Evolutionary conservation across 2,329 filamentous ascomycete genomes (phyloP).

Genomic region (Paramyrothecium sp.): DNA sequence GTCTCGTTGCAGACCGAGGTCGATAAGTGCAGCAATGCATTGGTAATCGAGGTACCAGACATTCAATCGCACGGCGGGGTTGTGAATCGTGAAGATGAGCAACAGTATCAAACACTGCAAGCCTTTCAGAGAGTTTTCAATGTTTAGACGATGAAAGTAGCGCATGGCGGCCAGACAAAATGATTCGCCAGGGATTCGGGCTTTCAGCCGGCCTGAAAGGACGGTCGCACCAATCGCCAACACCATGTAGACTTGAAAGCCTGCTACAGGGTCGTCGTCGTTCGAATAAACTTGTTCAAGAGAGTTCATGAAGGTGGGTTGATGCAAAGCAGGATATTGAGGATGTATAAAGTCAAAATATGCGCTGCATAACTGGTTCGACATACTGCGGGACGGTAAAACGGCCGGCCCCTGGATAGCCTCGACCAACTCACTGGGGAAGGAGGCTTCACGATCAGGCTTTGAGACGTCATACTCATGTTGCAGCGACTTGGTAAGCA

Average conservation of each 20-base stretch:
- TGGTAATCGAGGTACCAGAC: conserved; percentile 57
- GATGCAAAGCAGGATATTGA: conserved; percentile 49
- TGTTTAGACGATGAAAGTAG: conserved; percentile 42
- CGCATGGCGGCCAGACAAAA: conserved; percentile 48
- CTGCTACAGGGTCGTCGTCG: conserved; percentile 24
- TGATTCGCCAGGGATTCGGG: conserved; percentile 44
- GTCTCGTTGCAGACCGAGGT: conserved; percentile 50
- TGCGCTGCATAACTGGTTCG: conserved; percentile 37
- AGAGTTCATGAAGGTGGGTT: conserved; percentile 38
- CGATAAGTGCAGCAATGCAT: conserved; percentile 48
- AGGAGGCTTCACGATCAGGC: conserved; percentile 6
- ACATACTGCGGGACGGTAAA: conserved; percentile 29
- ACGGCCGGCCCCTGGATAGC: conserved; percentile 28
- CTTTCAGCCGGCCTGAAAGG: conserved; percentile 38
- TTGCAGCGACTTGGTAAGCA: conserved; percentile 37
- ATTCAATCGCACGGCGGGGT: conserved; percentile 45
- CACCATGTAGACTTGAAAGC: conserved; percentile 53
- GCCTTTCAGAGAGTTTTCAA: conserved; percentile 46
- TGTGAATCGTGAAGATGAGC: conserved; percentile 49
- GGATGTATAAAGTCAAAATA: conserved; percentile 49
- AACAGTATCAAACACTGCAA: conserved; percentile 47
- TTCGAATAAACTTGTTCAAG: conserved; percentile 32
- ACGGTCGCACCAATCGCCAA: conserved; percentile 47
- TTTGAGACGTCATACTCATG: conserved; percentile 11
- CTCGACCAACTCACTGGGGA: conserved; percentile 28